Evolutionary conservation across 345 rosid species (phyloP).

Genomic region (Angophora floribunda): DNA sequence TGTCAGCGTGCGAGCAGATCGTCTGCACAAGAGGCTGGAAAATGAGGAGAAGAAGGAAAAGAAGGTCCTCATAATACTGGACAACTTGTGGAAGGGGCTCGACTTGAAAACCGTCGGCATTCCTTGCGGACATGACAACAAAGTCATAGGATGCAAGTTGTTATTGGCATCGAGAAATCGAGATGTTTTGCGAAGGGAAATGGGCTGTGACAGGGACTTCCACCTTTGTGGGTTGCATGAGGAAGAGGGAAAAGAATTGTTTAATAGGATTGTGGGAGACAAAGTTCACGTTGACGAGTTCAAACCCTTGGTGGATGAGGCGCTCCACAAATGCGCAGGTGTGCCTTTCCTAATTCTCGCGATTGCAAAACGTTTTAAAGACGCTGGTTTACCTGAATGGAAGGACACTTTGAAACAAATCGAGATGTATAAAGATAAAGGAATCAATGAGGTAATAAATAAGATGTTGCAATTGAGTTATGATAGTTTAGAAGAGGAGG

Average conservation of each 20-base stretch:
- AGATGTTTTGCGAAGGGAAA: neutral
- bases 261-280: neutral
- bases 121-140: neutral
- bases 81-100: neutral
- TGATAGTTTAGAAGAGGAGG: neutral
- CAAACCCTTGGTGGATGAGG: neutral
- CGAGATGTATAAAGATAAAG: neutral
- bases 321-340: neutral
- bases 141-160: neutral
- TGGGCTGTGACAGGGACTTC: neutral
- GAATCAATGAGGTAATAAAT: neutral
- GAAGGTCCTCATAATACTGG: neutral
- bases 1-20: neutral
- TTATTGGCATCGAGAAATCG: neutral
- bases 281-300: neutral
- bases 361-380: neutral
- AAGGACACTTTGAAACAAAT: neutral
- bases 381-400: neutral
- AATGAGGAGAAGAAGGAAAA: neutral
- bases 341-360: neutral
- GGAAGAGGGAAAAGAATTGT: neutral
- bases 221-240: neutral
- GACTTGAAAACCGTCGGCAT: neutral
- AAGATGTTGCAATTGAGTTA: neutral
- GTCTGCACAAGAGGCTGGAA: neutral